These are phyloP conservation scores for Salix suchowensis DNA, from an alignment of 345 rosid genomes.

Conservation along the genomic window DNA sequence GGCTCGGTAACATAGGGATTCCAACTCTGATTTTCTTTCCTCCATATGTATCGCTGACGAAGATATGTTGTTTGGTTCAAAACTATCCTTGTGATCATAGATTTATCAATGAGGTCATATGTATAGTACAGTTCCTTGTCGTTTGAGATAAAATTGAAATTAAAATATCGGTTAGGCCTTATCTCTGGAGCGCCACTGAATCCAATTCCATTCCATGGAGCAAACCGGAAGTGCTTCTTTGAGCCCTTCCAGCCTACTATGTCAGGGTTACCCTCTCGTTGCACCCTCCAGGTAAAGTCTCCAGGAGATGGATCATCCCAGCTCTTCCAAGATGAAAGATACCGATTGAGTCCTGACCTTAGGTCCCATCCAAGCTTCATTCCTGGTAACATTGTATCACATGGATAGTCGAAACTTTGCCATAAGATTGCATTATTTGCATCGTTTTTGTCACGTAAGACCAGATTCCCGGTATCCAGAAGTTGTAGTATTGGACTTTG, in stretches of 20 bases:
- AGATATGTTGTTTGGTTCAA: neutral
- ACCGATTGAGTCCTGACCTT: neutral
- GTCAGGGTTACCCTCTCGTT: slow-evolving; percentile 2
- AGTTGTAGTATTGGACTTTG: slow-evolving; percentile 9
- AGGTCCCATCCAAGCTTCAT: neutral
- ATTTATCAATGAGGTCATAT: neutral
- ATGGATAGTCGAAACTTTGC: neutral
- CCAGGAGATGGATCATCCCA: slow-evolving; percentile 10
- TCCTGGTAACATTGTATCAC: neutral
- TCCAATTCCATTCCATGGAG: slow-evolving; percentile 18
- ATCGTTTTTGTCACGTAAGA: slow-evolving; percentile 3
- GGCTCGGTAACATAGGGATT: neutral
- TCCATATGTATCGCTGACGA: neutral
- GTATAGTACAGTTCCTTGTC: slow-evolving; percentile 1
- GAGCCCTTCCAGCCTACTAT: slow-evolving; percentile 1
- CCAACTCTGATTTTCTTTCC: neutral
- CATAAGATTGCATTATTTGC: neutral
- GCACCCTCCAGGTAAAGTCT: neutral
- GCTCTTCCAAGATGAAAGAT: slow-evolving; percentile 7
- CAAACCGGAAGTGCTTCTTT: neutral
- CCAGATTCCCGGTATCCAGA: slow-evolving; percentile 20
- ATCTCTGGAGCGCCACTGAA: slow-evolving; percentile 1
- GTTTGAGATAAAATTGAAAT: neutral
- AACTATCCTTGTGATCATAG: neutral
- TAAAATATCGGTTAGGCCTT: neutral